Conservation (phyloP, 306 rosid species). For the Albizia julibrissin region DNA sequence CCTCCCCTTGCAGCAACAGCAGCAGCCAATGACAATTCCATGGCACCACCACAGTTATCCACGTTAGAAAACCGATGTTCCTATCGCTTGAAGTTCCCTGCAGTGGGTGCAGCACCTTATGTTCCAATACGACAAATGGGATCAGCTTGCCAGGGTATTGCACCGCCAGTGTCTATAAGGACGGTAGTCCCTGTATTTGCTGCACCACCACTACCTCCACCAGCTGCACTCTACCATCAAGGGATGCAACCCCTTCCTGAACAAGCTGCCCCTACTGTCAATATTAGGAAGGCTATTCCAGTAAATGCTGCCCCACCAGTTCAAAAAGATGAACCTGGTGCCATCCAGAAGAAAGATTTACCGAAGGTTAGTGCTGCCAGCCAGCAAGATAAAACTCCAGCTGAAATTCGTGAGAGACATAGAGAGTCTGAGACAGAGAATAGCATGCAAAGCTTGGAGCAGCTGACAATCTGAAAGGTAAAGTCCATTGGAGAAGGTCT, state of each 20-base stretch:
- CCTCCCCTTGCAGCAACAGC: constrained; percentile 34
- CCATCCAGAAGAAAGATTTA: constrained; percentile 39
- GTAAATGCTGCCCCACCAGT: constrained; percentile 74
- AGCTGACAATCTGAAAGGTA: constrained; percentile 60
- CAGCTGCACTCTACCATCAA: constrained; percentile 48
- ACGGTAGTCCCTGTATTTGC: constrained; percentile 83
- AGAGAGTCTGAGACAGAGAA: constrained; percentile 35
- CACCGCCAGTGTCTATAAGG: constrained; percentile 89
- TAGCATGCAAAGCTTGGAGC: constrained; percentile 56
- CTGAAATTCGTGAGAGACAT: constrained; percentile 43
- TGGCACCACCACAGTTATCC: constrained; percentile 28
- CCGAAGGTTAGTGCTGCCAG: constrained; percentile 21
- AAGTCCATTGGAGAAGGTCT: constrained; percentile 13
- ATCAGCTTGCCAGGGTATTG: constrained; percentile 75
- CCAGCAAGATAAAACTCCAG: constrained; percentile 36
- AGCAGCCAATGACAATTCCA: constrained; percentile 38
- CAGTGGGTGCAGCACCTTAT: constrained; percentile 81
- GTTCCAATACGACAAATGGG: constrained; percentile 82
- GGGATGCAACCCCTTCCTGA: constrained; percentile 48
- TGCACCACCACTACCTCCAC: constrained; percentile 80
- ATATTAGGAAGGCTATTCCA: constrained; percentile 76
- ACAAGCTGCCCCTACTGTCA: constrained; percentile 73
- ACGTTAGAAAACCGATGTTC: constrained; percentile 51
- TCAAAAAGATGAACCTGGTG: constrained; percentile 50
- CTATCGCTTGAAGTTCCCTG: constrained; percentile 71